Percentiles rank a stretch among this genome's conserved stretches.
phyloP scores from a whole-genome alignment of 371 early-diverging fungal genomes.

The Mucor piriformis region DNA sequence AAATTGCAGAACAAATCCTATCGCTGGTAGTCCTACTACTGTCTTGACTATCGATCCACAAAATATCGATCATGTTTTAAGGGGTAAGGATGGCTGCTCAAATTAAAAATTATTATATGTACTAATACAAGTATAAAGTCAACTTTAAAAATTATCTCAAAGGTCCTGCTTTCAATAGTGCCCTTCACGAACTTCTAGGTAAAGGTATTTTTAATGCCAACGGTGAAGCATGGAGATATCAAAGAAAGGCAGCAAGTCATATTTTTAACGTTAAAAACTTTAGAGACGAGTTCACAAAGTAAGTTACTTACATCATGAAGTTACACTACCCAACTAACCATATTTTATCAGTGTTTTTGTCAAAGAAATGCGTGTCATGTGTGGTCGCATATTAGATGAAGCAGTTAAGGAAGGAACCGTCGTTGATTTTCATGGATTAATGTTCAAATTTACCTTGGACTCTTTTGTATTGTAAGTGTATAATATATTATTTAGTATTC shows the following conservation, averaged over 20 bases:
- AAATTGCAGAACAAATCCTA: conserved; percentile 26
- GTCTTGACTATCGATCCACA: conserved; percentile 45
- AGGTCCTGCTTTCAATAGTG: conserved; percentile 42
- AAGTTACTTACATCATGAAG: background rate
- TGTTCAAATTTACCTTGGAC: conserved; percentile 58
- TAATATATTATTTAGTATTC: too few species aligned
- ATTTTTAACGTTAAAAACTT: conserved; percentile 79
- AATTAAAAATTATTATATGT: background rate
- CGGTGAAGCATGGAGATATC: conserved; percentile 67
- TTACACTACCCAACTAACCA: background rate
- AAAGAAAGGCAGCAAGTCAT: conserved; percentile 69
- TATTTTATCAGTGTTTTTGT: conserved; percentile 46
- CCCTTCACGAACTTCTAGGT: conserved; percentile 57
- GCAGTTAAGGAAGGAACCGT: conserved; percentile 21
- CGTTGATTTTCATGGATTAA: conserved; percentile 48
- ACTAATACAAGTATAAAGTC: conserved; percentile 10
- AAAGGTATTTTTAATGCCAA: conserved; percentile 77
- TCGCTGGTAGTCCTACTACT: conserved; percentile 33
- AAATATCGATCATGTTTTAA: conserved; percentile 41
- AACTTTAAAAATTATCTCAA: conserved; percentile 68
- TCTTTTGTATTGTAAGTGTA: conserved; percentile 53
- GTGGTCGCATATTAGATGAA: conserved; percentile 29
- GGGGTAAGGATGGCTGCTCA: conserved; percentile 2
- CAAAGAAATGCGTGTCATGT: conserved; percentile 38
- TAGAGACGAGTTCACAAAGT: conserved; percentile 63